Evolutionary conservation across 441 rosid species (phyloP), one percentile per base, ranked within the genome.

Genomic region (Kokia cookei): DNA sequence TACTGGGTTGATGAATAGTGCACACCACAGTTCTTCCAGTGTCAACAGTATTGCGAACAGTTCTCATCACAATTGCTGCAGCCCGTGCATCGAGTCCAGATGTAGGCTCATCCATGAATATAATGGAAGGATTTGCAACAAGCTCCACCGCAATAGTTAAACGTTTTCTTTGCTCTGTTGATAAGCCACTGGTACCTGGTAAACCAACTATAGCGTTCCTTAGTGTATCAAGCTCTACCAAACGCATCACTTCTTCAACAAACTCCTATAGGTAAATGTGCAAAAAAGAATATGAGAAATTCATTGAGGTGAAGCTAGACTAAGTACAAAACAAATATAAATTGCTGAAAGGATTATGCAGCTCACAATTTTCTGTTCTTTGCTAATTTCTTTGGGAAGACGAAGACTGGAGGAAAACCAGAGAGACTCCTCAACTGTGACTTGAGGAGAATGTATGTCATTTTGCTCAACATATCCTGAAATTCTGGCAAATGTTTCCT

Each of bases 71-170:
- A 73, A 95, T 91, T 67, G 99, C 96, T 35, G 99, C 99, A 69
- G 98, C 99, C 64, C 98, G 86, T 57, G 99, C 98, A 85, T 93
- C 99, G 74, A 95, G 94, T 65, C 99, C 98, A 72, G 99, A 95
- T 27, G 98, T 95, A 32, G 99, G 99, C 78, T 94, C 99, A 83
- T 94, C 99, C 98, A 94, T 94, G 79, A 93, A 94, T 64, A 94
- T 90, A 66, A 94, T 90, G 22, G 98, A 91, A 29, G 99, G 99
- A 77, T 95, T 95, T 51, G 98, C 99, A 45, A 93, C 98, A 75
- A 95, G 92, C 88, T 95, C 99, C 77, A 93, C 99, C 6, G 98
- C 98, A 68, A 95, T 95, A 27, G 99, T 95, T 71, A 95, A 76
- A 55, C 97, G 89, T 79, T 95, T 95, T 79, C 99, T 85, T 78